Evolutionary conservation across 192 early-diverging fungal genomes (phyloP), one percentile per base, ranked within the genome.

Genomic region (Umbelopsis sp.): DNA sequence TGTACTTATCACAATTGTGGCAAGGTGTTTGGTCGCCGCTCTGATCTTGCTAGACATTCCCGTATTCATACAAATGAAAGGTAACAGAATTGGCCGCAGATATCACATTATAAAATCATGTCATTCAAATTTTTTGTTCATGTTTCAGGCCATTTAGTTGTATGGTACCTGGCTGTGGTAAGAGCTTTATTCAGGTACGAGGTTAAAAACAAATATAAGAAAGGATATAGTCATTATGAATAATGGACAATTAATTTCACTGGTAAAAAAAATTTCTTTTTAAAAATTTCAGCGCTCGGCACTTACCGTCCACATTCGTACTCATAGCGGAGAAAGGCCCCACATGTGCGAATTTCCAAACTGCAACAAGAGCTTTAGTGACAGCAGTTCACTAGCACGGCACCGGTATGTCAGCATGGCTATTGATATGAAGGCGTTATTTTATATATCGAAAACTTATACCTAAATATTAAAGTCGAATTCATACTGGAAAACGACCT

Each of bases 31-130:
- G 76, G 82, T 66, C 83, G 86, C 45, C 80, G 84, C 65, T 88
- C 88, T 36, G 93, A 95, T 74, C 82, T 93, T 16, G 89, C 89
- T 45, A 86, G 93, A 41, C 93, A 95, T 83, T 82, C 78, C 32
- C 85, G 92, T 51, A 93, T 92, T 74, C 93, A 95, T 76, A 92
- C 90, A 41, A 90, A 91, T 68, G 92, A 93, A 71, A 86, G 91
- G 88, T 87, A 81, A 1, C 26, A 65, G 41, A n/a, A 65, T 69
- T 45, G 36, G 17, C 14, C n/a, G 11, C 45, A 24, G 20, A 14
- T 3, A 2, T 11, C 17, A 74, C 24, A 53, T n/a, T 16, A 53
- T 36, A 1, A 67, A 7, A 29, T 24, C 49, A 73, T 44, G 17
- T 24, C 22, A 69, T 59, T 14, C 24, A 50, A 43, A 51, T 20